Evolutionary conservation across 176 grass and related monocot genomes (phyloP).

Genomic region (Oryza glaberrima): DNA sequence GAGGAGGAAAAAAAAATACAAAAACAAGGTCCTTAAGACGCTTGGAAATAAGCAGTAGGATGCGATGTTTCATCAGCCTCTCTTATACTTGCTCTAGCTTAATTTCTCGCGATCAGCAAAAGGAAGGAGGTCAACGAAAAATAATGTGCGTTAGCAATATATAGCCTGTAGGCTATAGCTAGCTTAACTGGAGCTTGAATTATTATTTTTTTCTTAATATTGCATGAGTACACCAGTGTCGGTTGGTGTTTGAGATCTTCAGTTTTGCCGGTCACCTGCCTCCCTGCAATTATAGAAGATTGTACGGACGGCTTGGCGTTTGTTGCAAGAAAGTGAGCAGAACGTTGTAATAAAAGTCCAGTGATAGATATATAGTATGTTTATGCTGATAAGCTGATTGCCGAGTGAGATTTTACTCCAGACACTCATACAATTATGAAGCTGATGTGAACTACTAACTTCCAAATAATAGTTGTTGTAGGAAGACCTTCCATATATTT

Average conservation of each 20-base stretch:
- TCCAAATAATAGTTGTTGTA: background rate
- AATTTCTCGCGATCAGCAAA: background rate
- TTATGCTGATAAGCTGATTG: background rate
- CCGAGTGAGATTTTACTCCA: background rate
- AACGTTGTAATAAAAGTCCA: background rate
- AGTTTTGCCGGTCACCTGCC: background rate
- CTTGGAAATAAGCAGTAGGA: background rate
- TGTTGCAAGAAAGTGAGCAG: conserved; percentile 21
- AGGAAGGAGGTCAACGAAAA: background rate
- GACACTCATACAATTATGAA: too few species aligned
- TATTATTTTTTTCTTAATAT: background rate
- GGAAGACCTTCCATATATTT: background rate
- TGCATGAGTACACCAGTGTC: background rate
- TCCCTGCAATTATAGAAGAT: background rate
- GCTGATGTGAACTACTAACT: background rate
- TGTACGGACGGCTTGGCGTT: conserved; percentile 6
- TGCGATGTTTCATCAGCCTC: conserved; percentile 4
- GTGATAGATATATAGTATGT: background rate
- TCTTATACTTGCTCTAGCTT: too few species aligned
- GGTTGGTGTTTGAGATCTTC: background rate
- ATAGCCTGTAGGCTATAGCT: too few species aligned
- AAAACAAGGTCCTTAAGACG: too few species aligned
- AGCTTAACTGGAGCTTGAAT: background rate
- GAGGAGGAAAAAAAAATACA: too few species aligned
- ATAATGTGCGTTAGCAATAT: too few species aligned